Percentiles rank a stretch among this genome's conserved stretches.
Evolutionary conservation across 352 stramenopile genomes (phyloP).

Genomic region (Globisporangium cystogenes): DNA sequence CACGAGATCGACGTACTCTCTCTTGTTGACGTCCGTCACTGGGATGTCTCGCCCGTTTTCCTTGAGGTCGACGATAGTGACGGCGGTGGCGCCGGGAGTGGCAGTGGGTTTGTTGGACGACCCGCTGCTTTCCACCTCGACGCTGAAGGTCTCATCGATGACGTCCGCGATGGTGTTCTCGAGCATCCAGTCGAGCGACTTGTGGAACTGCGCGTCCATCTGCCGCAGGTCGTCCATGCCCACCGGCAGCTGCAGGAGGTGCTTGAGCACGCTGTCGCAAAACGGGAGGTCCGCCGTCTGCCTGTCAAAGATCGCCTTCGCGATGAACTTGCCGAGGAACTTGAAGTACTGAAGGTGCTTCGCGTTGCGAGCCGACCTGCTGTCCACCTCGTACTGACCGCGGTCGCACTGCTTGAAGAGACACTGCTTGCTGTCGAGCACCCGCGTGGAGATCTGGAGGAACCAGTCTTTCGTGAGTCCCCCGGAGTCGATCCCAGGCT

Average conservation of each 20-base stretch:
- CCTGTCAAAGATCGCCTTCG: conserved; percentile 83
- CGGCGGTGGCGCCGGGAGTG: no score
- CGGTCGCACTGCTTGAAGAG: conserved; percentile 59
- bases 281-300: conserved; percentile 78
- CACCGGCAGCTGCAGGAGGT: conserved; percentile 40
- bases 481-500: conserved; percentile 84
- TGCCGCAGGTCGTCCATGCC: conserved; percentile 56
- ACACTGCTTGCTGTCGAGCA: conserved; percentile 21
- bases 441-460: conserved; percentile 59
- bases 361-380: conserved; percentile 19
- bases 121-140: conserved; percentile 30
- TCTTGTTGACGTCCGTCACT: conserved; percentile 75
- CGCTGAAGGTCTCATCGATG: conserved; percentile 86
- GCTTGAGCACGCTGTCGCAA: conserved; percentile 70
- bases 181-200: conserved; percentile 83
- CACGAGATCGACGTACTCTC: conserved; percentile 62
- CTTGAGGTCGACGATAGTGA: conserved; percentile 45
- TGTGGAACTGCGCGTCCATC: conserved; percentile 78
- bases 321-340: conserved; percentile 76
- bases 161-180: conserved; percentile 74
- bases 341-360: conserved; percentile 41
- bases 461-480: conserved; percentile 90
- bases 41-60: conserved; percentile 57
- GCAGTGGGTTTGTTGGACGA: conserved; percentile 14
- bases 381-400: conserved; percentile 44